Base-by-base conservation (phyloP, 768 basidiomycete genomes). In the Galerina sulciceps region DNA sequence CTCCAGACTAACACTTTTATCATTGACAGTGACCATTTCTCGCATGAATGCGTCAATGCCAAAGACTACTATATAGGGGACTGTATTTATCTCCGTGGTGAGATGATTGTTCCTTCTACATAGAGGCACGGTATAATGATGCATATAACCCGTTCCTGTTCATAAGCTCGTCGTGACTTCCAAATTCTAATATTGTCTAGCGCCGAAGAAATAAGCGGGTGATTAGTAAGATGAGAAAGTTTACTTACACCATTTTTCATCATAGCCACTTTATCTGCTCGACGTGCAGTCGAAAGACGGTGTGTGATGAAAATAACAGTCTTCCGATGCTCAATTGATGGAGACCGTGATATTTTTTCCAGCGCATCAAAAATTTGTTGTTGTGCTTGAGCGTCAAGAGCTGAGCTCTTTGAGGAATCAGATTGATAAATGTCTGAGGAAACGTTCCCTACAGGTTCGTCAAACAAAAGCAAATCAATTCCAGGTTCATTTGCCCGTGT, bases 211-310 rank as follows among this genome's bases (percentile, higher is more conserved):
- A 51, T 53, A 15, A 36, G 38, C 3, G 38, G n/a, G 35, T 13
- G 45, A 61, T 38, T 44, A 38, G 68, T 45, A 36, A 50, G 37
- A 61, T 23, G 31, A 26, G 45, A 65, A 40, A 47, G 38, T 3
- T 26, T 10, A 69, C 75, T 65, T 72, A 84, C 82, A 72, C 91
- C 91, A 66, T 82, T 81, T 65, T 92, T 87, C 89, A 93, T 91
- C 86, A 92, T 89, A 42, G 89, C 91, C 63, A 93, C 84, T 74
- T 91, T 92, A 76, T 94, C 90, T 60, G 92, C 92, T 42, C 89
- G 85, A 3, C 90, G 87, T 18, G 91, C 91, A 44, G 88, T 90
- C 20, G 89, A 86, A 58, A 94, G 81, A 60, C 90, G 84, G 74
- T 94, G 92, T 6, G 92, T 93, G 67, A 93, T 90, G 73, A 89